Percentiles rank a stretch among this genome's conserved stretches.
These are phyloP conservation scores for Pichia sp. DNA, from an alignment of 1,139 yeast species.

Conservation along the genomic window DNA sequence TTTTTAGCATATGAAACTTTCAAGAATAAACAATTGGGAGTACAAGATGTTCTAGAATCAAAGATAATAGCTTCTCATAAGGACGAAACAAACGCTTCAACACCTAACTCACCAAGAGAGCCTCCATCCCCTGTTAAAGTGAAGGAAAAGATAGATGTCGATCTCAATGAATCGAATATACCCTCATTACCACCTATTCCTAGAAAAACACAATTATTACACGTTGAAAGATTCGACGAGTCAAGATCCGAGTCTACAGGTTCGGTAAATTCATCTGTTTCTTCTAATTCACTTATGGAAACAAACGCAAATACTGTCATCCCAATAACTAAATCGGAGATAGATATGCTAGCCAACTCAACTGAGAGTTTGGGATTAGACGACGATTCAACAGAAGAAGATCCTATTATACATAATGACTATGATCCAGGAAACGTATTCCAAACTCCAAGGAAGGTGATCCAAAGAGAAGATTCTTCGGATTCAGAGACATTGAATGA, in stretches of 20 bases:
- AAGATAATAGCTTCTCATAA: background rate
- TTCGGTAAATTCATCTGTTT: background rate
- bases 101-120: background rate
- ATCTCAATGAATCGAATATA: background rate
- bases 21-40: constrained; percentile 18
- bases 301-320: constrained; percentile 6
- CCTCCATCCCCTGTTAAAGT: constrained; percentile 8
- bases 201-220: constrained; percentile 10
- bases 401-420: background rate
- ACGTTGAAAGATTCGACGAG: background rate
- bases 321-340: constrained; percentile 13
- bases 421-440: background rate
- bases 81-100: constrained; percentile 2
- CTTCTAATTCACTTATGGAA: background rate
- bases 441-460: constrained; percentile 5
- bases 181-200: constrained; percentile 18
- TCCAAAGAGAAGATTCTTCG: background rate
- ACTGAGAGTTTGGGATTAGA: constrained; percentile 14
- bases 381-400: background rate
- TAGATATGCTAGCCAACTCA: constrained; percentile 9
- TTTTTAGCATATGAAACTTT: constrained; percentile 26
- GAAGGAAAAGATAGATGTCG: background rate
- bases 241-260: background rate
- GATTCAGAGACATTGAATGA: constrained; percentile 6
- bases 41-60: constrained; percentile 12